Conservation (phyloP, 2,329 filamentous ascomycete genomes). For the Akanthomyces uredinophilus region DNA sequence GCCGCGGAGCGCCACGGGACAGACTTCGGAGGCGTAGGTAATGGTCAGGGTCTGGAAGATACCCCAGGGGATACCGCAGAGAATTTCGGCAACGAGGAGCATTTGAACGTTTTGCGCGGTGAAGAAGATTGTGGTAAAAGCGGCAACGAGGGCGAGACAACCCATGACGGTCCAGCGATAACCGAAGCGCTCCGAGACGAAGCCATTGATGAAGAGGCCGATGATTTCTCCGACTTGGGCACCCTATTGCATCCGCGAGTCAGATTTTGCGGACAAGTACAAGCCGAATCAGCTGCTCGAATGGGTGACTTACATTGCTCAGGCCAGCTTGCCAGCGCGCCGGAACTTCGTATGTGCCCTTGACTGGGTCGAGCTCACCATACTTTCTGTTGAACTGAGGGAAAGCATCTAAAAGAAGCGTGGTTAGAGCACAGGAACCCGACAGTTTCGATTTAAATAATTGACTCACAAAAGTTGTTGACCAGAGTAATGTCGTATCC, state of each 20-base stretch:
- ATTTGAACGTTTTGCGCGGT: slow-evolving; percentile 56
- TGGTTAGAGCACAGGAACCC: not conserved
- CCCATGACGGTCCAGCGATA: slow-evolving; percentile 60
- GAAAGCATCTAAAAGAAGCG: slow-evolving; percentile 40
- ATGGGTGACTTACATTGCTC: slow-evolving; percentile 39
- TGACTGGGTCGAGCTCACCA: slow-evolving; percentile 27
- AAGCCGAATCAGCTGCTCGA: not conserved
- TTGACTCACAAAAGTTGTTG: slow-evolving; percentile 64
- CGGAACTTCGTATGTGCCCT: slow-evolving; percentile 49
- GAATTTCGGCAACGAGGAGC: slow-evolving; percentile 56
- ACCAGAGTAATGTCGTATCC: slow-evolving; percentile 79
- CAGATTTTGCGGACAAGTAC: not conserved
- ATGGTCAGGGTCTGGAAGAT: slow-evolving; percentile 55
- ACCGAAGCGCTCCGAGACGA: slow-evolving; percentile 61
- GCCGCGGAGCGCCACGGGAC: slow-evolving; percentile 65
- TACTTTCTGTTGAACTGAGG: slow-evolving; percentile 55
- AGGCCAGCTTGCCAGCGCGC: slow-evolving; percentile 59
- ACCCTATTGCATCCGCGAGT: slow-evolving; percentile 32
- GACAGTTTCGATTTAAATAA: not conserved
- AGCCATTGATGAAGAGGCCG: slow-evolving; percentile 62
- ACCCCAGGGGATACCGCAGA: slow-evolving; percentile 60
- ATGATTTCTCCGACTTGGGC: slow-evolving; percentile 60
- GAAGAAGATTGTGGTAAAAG: slow-evolving; percentile 60
- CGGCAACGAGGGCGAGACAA: slow-evolving; percentile 48
- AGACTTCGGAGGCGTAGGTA: slow-evolving; percentile 68